Evolutionary conservation across 2,329 filamentous ascomycete genomes (phyloP), one percentile per base, ranked within the genome.

Genomic region (Cladosporium colombiae): DNA sequence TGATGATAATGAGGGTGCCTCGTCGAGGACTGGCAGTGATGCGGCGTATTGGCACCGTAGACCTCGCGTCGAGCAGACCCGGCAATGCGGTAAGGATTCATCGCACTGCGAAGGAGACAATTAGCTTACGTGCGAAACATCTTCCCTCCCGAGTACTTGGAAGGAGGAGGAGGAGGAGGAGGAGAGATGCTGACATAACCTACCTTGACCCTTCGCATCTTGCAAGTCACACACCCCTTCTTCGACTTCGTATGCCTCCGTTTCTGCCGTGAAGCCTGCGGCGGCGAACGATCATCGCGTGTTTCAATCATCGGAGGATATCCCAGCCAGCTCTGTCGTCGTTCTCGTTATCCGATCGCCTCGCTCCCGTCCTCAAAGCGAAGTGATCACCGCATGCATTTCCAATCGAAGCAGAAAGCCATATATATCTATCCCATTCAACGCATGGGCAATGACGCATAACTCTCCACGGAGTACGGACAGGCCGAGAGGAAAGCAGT

Each of bases 201-300:
- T 27, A 66, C 65, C 60, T 66, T 66, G 5, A 66, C 59, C 40
- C 65, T 33, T 21, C 65, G 13, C 23, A 33, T n/a, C 53, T 59
- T 66, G 52, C 65, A 66, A 49, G 52, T 64, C 2, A 53, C 18
- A 49, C 65, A 66, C 21, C 65, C 65, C 16, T 40, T 57, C 25
- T 61, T 37, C 4, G 46, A 56, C 31, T 66, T 66, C 50, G 53
- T 57, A 55, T 66, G 65, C 11, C 49, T n/a, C 25, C 58, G 21
- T 44, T 66, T 66, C n/a, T 46, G 40, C 40, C 40, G 40, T n/a
- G 23, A 46, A n/a, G 40, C n/a, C 40, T 21, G 40, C n/a, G 40
- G 40, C 40, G 40, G 40, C n/a, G 40, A 46, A 11, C 8, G 40
- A 23, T 21, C n/a, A 6, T 11, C 7, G 5, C n/a, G 40, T 46